Conservation (phyloP, 805 yeast species). For the Saccharomycopsis microspora region DNA sequence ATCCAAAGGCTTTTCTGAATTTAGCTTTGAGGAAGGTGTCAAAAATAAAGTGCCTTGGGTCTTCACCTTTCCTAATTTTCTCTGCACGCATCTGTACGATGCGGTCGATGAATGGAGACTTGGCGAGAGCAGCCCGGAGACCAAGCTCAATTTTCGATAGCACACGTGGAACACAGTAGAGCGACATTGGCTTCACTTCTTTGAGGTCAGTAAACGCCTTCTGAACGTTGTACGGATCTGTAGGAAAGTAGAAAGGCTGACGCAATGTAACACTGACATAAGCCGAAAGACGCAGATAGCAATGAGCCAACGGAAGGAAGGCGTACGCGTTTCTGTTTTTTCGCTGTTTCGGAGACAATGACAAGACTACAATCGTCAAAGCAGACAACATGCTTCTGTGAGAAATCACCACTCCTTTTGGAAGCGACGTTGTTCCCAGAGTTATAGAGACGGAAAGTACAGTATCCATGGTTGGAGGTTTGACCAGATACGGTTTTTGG, state of each 20-base stretch:
- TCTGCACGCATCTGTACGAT: slow-evolving; percentile 31
- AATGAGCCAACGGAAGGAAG: slow-evolving; percentile 44
- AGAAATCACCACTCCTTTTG: slow-evolving; percentile 56
- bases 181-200: slow-evolving; percentile 38
- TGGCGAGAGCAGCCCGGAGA: slow-evolving; percentile 35
- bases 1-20: slow-evolving; percentile 35
- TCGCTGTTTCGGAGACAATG: no score
- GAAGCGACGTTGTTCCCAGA: slow-evolving; percentile 69
- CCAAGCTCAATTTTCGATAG: slow-evolving; percentile 52
- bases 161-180: slow-evolving; percentile 55
- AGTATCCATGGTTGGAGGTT: slow-evolving; percentile 41
- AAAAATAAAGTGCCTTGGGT: slow-evolving; percentile 26
- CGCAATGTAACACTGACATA: slow-evolving; percentile 27
- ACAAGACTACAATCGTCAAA: slow-evolving; percentile 23
- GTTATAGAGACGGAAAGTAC: slow-evolving; percentile 60
- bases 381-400: slow-evolving; percentile 34
- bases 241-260: slow-evolving; percentile 30
- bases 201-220: slow-evolving; percentile 49
- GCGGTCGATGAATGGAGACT: slow-evolving; percentile 28
- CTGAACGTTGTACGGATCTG: slow-evolving; percentile 32
- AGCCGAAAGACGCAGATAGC: slow-evolving; percentile 33
- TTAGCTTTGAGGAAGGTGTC: slow-evolving; percentile 30
- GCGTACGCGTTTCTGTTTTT: slow-evolving; percentile 20
- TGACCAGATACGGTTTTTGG: slow-evolving; percentile 29
- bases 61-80: slow-evolving; percentile 24